phyloP scores from a whole-genome alignment of 2,329 filamentous ascomycete species.

The Bimuria novae-zelandiae region DNA sequence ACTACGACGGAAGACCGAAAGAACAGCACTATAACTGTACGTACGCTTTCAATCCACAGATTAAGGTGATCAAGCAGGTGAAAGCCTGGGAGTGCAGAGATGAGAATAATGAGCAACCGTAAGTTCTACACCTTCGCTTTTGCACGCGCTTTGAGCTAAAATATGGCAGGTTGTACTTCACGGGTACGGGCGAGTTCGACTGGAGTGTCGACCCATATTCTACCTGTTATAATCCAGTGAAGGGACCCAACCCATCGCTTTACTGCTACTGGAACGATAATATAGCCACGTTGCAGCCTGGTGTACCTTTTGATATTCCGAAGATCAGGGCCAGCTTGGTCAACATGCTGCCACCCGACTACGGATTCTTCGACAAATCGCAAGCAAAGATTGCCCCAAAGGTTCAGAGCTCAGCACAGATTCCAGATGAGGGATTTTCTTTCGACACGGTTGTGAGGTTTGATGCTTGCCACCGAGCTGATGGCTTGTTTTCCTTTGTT shows the following conservation, averaged over 20 bases:
- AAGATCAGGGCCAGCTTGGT: constrained; percentile 14
- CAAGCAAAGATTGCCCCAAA: neutral
- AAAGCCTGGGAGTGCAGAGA: constrained; percentile 17
- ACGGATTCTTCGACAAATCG: neutral
- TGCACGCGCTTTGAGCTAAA: neutral
- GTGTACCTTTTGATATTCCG: constrained; percentile 13
- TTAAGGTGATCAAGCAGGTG: constrained; percentile 8
- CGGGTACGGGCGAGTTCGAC: constrained; percentile 11
- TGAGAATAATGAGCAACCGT: constrained; percentile 12
- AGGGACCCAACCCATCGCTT: neutral
- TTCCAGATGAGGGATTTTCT: neutral
- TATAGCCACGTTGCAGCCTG: constrained; percentile 3
- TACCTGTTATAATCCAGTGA: neutral
- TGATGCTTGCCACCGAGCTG: too few species aligned
- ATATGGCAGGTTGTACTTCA: constrained; percentile 11
- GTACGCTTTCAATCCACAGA: constrained; percentile 10
- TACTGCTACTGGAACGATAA: constrained; percentile 12
- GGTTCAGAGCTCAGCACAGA: neutral
- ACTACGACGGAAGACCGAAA: constrained; percentile 13
- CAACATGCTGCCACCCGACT: constrained; percentile 12
- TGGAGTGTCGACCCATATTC: constrained; percentile 8
- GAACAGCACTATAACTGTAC: constrained; percentile 13
- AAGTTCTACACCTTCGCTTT: neutral
- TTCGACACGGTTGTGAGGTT: too few species aligned
- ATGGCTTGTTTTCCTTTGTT: too few species aligned